Base-by-base conservation (phyloP, 1,139 yeast genomes). In the Suhomyces panamericanus region DNA sequence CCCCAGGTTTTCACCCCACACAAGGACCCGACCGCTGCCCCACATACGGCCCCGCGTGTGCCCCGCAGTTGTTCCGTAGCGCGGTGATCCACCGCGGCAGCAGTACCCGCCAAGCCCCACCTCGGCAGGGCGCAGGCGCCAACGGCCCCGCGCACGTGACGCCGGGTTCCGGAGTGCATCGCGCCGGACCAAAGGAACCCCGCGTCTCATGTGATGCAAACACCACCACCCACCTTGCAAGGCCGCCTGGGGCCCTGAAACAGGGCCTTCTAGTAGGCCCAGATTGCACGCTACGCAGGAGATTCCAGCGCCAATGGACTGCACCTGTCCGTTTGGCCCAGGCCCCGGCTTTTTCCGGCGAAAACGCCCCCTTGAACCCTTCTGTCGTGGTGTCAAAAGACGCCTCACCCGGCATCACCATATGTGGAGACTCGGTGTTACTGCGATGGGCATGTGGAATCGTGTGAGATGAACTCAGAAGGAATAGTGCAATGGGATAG, bases 61-160 rank as follows among this genome's bases (percentile, higher is more conserved):
- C 36, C 29, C 36, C 36, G 29, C 35, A 34, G 29, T 34, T 34
- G 29, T 34, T 34, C 36, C 36, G 36, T 17, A 26, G 28, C 12
- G 6, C 20, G 20, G 20, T 17, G 20, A 17, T 17, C 20, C 20
- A 17, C 20, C 20, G 20, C 20, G 20, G 20, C 24, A 20, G 24
- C 7, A 4, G 8, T 5, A 20, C 8, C 24, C 24, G 24, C 24
- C 24, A 20, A 26, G n/a, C 29, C 29, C 29, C n/a, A 8, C 29
- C 29, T 26, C 29, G 29, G 29, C n/a, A 11, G 24, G n/a, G 6
- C n/a, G 29, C 29, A 26, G 12, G 29, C 29, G 29, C 29, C 29
- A 26, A 26, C 29, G 29, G 29, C 29, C 29, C 29, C 27, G 27
- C 35, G 17, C 35, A 26, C 29, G 29, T 26, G 29, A 26, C 29